Evolutionary conservation across 169 alveolate species (phyloP), one percentile per base, ranked within the genome.

Genomic region (Miamiensis avidus): DNA sequence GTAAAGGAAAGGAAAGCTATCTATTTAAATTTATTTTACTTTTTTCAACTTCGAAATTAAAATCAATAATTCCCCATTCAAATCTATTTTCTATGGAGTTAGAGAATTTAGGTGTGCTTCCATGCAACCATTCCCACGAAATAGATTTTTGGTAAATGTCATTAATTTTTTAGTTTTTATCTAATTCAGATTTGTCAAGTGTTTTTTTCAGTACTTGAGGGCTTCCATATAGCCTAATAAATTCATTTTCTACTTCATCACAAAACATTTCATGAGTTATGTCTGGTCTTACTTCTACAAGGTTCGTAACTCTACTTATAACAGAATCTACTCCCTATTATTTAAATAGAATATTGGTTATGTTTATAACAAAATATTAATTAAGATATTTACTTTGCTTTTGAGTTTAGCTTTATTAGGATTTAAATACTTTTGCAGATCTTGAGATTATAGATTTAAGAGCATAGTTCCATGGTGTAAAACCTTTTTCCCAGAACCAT

Each of bases 401-500:
- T 79, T 79, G 0, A 94, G 91, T 79, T 94, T 96, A 25, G 94
- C 94, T 82, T 93, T 95, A 69, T 93, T 94, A 15, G 98, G 98
- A 31, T 97, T 96, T 69, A 96, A 86, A 81, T 95, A 95, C 73
- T 89, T 91, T 34, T 75, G 86, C 31, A 96, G 82, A 20, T 94
- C 92, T 1, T 92, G 88, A 78, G 86, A 88, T 81, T 96, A 90
- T 25, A 94, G 84, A 83, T 96, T 89, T 26, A 96, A 76, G 34
- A 96, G 86, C 96, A 97, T 93, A 0, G 99, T 97, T 0, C 99
- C 99, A 89, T 97, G 99, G 82, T 97, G 99, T n/a, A 97, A 88
- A 0, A 98, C 85, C 77, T 88, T 88, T 84, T 74, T 91, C 1
- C 92, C 95, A 1, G 74, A 87, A 31, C 94, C 97, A 75, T 93